Conservation (phyloP, 345 rosid genomes). For the Brassica carinata region DNA sequence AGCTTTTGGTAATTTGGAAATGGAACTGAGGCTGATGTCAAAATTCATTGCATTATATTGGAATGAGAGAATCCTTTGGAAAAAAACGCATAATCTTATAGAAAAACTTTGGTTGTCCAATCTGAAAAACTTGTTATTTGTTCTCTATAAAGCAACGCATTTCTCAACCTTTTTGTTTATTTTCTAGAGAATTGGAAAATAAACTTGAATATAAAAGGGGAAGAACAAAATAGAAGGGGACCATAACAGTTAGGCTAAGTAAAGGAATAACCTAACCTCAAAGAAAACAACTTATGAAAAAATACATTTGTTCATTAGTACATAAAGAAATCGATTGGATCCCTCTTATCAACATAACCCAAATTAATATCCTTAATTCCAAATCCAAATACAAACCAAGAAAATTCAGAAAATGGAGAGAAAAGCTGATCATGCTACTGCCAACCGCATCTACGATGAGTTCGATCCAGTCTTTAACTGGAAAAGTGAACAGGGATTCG, state of each 20-base stretch:
- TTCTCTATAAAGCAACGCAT: conserved; percentile 34
- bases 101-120: background rate
- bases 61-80: background rate
- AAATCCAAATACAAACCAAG: conserved; percentile 13
- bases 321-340: conserved; percentile 17
- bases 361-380: conserved; percentile 11
- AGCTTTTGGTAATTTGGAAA: background rate
- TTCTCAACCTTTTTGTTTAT: background rate
- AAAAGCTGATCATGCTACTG: conserved; percentile 10
- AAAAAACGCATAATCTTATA: background rate
- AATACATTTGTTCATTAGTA: background rate
- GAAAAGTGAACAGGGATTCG: conserved; percentile 36
- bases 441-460: conserved; percentile 38
- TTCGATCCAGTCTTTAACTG: conserved; percentile 42
- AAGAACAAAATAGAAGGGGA: conserved; percentile 10
- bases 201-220: conserved; percentile 23
- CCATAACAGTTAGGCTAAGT: conserved; percentile 33
- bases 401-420: conserved; percentile 31
- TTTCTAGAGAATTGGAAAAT: background rate
- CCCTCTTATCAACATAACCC: conserved; percentile 13
- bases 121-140: conserved; percentile 6
- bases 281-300: conserved; percentile 24
- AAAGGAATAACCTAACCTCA: conserved; percentile 35
- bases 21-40: background rate
- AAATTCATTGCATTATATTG: background rate